Conservation (phyloP, 495 filamentous ascomycete species). For the Penicillium silybi region DNA sequence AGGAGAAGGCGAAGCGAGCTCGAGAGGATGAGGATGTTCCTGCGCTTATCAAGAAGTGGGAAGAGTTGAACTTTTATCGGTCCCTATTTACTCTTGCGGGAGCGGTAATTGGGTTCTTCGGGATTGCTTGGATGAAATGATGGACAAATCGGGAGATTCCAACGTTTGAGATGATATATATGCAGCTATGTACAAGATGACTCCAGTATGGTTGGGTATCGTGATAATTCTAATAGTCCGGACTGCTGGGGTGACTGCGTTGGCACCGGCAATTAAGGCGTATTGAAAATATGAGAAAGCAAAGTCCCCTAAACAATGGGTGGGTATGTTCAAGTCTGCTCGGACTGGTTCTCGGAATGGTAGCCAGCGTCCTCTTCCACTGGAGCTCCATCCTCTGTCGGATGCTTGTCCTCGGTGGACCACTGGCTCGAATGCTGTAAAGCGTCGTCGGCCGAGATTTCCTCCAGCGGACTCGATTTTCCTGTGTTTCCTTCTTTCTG, state of each 20-base stretch:
- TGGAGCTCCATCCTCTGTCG: constrained; percentile 7
- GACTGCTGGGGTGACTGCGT: neutral
- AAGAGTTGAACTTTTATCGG: constrained; percentile 16
- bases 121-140: constrained; percentile 13
- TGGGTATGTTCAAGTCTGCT: neutral
- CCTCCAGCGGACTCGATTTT: constrained; percentile 24
- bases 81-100: constrained; percentile 19
- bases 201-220: constrained; percentile 14
- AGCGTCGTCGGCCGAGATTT: constrained; percentile 32
- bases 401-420: constrained; percentile 32
- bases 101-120: constrained; percentile 19
- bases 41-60: constrained; percentile 19
- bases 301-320: neutral
- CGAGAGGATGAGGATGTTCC: constrained; percentile 19
- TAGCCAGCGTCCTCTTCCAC: constrained; percentile 4
- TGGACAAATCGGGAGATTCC: neutral
- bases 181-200: constrained; percentile 11
- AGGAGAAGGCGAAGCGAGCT: constrained; percentile 19
- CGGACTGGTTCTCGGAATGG: neutral
- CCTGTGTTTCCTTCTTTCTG: constrained; percentile 1
- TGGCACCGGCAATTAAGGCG: neutral
- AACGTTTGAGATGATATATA: neutral
- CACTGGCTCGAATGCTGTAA: constrained; percentile 37
- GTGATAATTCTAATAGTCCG: constrained; percentile 3
- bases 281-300: neutral